Base-by-base conservation (phyloP, 345 rosid genomes). In the Isatis tinctoria region DNA sequence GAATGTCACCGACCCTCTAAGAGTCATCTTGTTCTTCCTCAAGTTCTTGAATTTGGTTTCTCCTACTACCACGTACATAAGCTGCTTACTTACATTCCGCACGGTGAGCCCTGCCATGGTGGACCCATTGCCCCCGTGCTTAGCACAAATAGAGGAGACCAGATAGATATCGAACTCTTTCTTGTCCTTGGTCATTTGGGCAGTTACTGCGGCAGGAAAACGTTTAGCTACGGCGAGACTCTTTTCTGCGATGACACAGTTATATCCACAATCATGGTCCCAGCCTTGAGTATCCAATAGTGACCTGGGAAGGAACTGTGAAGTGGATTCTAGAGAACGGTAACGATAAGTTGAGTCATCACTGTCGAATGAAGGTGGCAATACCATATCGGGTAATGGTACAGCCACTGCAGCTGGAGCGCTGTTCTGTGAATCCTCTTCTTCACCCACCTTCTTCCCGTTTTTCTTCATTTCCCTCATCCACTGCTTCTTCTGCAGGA, bases 241-340 rank as follows among this genome's bases (percentile, higher is more conserved):
- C 10, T 89, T 83, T 60, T 91, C 98, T 1, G 90, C 67, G 41
- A 88, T 94, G 49, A 91, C 95, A 6, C 98, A 97, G 40, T 94
- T 96, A 74, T 91, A 91, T 28, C 98, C 97, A 77, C 93, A 89
- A 72, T 94, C 98, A 86, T 94, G 97, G 81, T 94, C 98, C 98
- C 98, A 94, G 39, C 95, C 92, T 72, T 89, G 91, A 53, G 90
- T 84, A 79, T 94, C 95, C 70, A 91, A 79, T 39, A 91, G 89
- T 10, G 98, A 94, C 90, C 95, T 87, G 11, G 90, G 90, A 67
- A 88, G 58, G 65, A 94, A 82, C 85, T 87, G 91, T 16, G 93
- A 88, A 73, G 87, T 86, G 37, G 90, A 90, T 64, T 94, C 96
- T 83, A 94, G 82, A 64, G 87, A 90, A 17, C 97, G 88, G 77